Conservation (phyloP, 495 filamentous ascomycete genomes). For the Ascodesmis nigricans region DNA sequence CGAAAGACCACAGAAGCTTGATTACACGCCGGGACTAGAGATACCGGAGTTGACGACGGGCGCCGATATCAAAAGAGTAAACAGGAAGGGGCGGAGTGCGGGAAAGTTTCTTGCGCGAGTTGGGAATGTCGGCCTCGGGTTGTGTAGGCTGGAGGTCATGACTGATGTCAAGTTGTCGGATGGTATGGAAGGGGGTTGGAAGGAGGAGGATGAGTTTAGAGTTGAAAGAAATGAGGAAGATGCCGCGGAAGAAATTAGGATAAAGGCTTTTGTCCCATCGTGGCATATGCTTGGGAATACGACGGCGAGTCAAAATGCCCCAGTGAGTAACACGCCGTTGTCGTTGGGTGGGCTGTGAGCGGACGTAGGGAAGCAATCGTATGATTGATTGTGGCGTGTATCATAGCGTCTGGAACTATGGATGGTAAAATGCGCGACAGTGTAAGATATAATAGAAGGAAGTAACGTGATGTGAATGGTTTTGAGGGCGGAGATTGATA, state of each 20-base stretch:
- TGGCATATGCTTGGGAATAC: constrained; percentile 37
- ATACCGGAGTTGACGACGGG: constrained; percentile 18
- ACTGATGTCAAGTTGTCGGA: constrained; percentile 45
- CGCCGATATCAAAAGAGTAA: constrained; percentile 22
- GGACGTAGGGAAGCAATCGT: too few species aligned
- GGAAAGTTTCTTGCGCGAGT: constrained; percentile 58
- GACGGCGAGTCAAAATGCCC: not conserved
- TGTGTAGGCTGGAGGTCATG: constrained; percentile 81
- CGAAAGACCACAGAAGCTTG: constrained; percentile 23
- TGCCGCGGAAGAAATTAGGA: constrained; percentile 28
- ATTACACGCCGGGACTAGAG: constrained; percentile 27
- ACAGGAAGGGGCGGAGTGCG: constrained; percentile 38
- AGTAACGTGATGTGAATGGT: too few species aligned
- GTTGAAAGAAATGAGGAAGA: constrained; percentile 22
- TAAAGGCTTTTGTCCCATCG: constrained; percentile 72
- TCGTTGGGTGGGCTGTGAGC: too few species aligned
- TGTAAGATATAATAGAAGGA: too few species aligned
- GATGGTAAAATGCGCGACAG: too few species aligned
- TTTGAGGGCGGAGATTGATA: too few species aligned
- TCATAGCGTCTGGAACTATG: too few species aligned
- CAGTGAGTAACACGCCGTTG: too few species aligned
- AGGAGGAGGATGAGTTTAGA: constrained; percentile 29
- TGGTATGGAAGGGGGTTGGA: constrained; percentile 31
- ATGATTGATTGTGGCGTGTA: too few species aligned
- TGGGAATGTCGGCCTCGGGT: constrained; percentile 69